These are phyloP conservation scores for Leccinum longicurvipes DNA, from an alignment of 768 basidiomycete genomes.

Conservation along the genomic window DNA sequence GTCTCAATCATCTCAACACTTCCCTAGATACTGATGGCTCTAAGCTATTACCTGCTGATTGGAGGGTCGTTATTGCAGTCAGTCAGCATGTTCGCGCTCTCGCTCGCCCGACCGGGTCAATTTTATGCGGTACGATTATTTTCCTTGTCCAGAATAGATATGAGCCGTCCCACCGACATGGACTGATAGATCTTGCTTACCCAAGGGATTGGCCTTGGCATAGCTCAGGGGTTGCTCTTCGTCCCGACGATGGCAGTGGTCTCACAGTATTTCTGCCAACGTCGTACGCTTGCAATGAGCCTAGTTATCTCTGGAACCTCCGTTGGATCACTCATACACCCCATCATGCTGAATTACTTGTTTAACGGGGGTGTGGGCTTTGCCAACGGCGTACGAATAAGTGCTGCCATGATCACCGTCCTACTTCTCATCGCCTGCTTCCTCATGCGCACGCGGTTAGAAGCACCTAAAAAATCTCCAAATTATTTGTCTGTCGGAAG, in stretches of 20 bases:
- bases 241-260: slow-evolving; percentile 42
- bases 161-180: neutral
- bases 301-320: slow-evolving; percentile 38
- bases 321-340: slow-evolving; percentile 10
- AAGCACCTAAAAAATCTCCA: neutral
- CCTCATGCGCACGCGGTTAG: neutral
- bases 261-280: slow-evolving; percentile 16
- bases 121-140: slow-evolving; percentile 38
- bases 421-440: slow-evolving; percentile 30
- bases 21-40: neutral
- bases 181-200: slow-evolving; percentile 42
- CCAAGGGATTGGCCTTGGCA: slow-evolving; percentile 45
- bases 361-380: slow-evolving; percentile 4
- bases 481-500: neutral
- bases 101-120: slow-evolving; percentile 6
- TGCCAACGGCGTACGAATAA: neutral
- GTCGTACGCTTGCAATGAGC: slow-evolving; percentile 43
- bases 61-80: slow-evolving; percentile 34
- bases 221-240: slow-evolving; percentile 44
- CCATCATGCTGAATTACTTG: slow-evolving; percentile 28
- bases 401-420: slow-evolving; percentile 29
- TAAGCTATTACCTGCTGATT: slow-evolving; percentile 43
- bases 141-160: neutral
- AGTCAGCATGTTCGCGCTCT: neutral
- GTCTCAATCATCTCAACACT: neutral